Base-by-base conservation (phyloP, 768 basidiomycete species). In the Sarcodon sp. region DNA sequence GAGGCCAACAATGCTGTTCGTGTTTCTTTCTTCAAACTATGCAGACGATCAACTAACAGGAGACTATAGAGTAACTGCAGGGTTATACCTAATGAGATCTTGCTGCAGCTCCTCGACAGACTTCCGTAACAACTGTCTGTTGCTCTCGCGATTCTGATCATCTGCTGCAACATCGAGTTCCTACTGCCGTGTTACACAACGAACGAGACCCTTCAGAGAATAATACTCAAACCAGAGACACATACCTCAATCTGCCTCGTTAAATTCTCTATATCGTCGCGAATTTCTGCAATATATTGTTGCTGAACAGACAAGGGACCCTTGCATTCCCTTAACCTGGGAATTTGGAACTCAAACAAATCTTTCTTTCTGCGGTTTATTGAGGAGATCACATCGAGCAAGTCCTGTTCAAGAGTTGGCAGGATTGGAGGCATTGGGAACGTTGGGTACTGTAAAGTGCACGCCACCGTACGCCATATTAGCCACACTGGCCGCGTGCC, bases 271-370 rank as follows among this genome's bases (percentile, higher is more conserved):
- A 90, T 64, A 57, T 92, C 90, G 47, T 83, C 83, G 32, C 87
- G 69, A 50, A 92, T 62, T 58, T 90, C 88, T 4, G 77, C 77
- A 0, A 80, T 79, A 47, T 83, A 69, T 44, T 77, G 73, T 58
- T 90, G 83, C 55, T 94, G 91, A 3, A 76, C 58, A 0, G 71
- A 60, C 8, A 87, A 66, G 1, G 90, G 83, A 0, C 85, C 88
- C 7, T 63, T 67, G 61, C 87, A 93, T 46, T 67, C 57, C 7
- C 72, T 69, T 45, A 96, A 68, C 2, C 84, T 76, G 1, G 89
- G 86, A 33, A 96, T 71, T 61, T 90, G 86, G 55, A 79, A 79
- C 9, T 79, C 68, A 3, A 68, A 55, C 6, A 94, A 61, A 63
- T 91, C 87, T 3, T 63, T 71, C 51, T 78, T 69, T 8, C 76